Conservation (phyloP, 305 asterid genomes). For the Fraxinus greggii region DNA sequence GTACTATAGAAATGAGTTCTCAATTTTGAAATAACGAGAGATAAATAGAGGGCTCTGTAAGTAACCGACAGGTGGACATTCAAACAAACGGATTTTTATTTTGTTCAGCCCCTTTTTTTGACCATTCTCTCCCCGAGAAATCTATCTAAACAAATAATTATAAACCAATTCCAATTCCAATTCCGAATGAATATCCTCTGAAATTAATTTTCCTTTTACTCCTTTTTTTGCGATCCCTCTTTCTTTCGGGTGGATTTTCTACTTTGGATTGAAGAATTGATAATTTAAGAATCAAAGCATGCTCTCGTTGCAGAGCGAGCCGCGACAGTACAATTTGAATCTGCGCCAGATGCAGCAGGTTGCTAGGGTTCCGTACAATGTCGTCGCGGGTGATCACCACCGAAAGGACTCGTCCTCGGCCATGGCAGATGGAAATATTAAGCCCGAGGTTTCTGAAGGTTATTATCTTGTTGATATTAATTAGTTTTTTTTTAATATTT, state of each 20-base stretch:
- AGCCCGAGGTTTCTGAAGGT: conserved; percentile 51
- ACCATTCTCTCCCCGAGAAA: not conserved
- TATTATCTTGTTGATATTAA: not conserved
- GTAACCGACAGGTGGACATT: not conserved
- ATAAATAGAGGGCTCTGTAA: too few species aligned
- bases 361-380: conserved; percentile 55
- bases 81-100: not conserved
- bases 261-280: conserved; percentile 19
- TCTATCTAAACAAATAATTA: not conserved
- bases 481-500: not conserved
- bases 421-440: conserved; percentile 29
- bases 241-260: not conserved
- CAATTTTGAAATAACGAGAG: too few species aligned
- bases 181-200: not conserved
- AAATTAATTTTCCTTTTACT: not conserved
- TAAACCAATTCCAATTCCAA: not conserved
- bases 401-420: conserved; percentile 44
- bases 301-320: conserved; percentile 93
- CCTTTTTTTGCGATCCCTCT: not conserved
- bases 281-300: conserved; percentile 28
- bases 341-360: conserved; percentile 41
- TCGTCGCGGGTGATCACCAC: conserved; percentile 36
- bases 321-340: conserved; percentile 60
- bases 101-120: not conserved
- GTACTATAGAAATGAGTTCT: too few species aligned